Percentiles rank a stretch among this genome's conserved stretches.
Conservation (phyloP, 139 green algal species). For the Chlamydomonas eustigma region DNA sequence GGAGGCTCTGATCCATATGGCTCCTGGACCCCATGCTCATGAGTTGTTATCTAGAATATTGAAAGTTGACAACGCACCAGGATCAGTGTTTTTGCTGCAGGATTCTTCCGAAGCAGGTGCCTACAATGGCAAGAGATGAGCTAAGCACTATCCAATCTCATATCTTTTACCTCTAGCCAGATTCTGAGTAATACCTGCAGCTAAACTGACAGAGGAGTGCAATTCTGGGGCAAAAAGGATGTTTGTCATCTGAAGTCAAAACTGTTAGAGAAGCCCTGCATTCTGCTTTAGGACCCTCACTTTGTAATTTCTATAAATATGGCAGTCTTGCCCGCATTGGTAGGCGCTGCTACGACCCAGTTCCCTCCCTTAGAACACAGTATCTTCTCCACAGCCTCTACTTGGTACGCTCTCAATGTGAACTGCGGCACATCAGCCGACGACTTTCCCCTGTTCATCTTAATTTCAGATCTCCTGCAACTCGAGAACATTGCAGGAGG, state of each 20-base stretch:
- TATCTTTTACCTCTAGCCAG: too few relatives aligned
- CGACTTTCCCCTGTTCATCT: neutral
- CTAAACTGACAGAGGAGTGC: too few relatives aligned
- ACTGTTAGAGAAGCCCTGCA: neutral
- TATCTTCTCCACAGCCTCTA: slow-evolving; percentile 7
- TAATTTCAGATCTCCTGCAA: neutral
- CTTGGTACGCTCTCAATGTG: neutral
- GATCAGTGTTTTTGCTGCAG: slow-evolving; percentile 21
- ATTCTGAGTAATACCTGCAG: too few relatives aligned
- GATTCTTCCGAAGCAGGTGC: neutral
- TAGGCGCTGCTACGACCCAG: slow-evolving; percentile 36
- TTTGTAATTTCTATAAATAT: slow-evolving; percentile 37
- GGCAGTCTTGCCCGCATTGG: slow-evolving; percentile 37
- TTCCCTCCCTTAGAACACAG: slow-evolving; percentile 13
- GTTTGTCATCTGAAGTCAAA: too few relatives aligned
- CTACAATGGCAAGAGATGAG: too few relatives aligned
- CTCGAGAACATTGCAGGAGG: neutral
- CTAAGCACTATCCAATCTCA: too few relatives aligned
- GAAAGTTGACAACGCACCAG: too few relatives aligned
- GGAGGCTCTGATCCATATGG: too few relatives aligned
- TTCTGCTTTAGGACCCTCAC: slow-evolving; percentile 10
- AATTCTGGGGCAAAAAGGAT: too few relatives aligned
- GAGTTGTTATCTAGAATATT: too few relatives aligned
- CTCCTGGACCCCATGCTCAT: too few relatives aligned
- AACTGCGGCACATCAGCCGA: neutral